These are phyloP conservation scores for Acidiella bohemica DNA, from an alignment of 495 filamentous ascomycete genomes.

Conservation along the genomic window DNA sequence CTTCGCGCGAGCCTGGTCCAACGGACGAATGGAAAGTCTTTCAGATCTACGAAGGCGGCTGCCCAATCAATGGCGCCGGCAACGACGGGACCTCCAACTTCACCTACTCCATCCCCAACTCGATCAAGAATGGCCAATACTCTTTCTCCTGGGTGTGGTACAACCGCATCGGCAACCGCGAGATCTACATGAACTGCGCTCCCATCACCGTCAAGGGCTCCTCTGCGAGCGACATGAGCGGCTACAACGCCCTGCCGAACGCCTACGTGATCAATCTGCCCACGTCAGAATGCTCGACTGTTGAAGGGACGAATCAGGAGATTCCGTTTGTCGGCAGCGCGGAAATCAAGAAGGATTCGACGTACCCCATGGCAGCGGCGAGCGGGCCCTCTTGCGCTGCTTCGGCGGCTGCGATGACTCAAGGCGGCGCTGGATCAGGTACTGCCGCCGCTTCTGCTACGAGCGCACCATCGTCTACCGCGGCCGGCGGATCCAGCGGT, in stretches of 20 bases:
- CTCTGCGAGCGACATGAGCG: constrained; percentile 26
- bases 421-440: constrained; percentile 12
- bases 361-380: constrained; percentile 2
- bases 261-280: constrained; percentile 73
- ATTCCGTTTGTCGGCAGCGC: constrained; percentile 43
- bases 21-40: constrained; percentile 62
- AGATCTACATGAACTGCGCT: constrained; percentile 91
- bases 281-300: constrained; percentile 37
- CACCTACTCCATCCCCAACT: constrained; percentile 43
- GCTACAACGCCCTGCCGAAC: constrained; percentile 50
- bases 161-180: constrained; percentile 31
- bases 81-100: constrained; percentile 33
- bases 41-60: constrained; percentile 65
- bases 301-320: constrained; percentile 31
- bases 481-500: too few relatives aligned
- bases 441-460: constrained; percentile 5
- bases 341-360: constrained; percentile 26
- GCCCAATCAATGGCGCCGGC: constrained; percentile 41
- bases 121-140: constrained; percentile 41
- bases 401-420: constrained; percentile 9
- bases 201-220: constrained; percentile 51
- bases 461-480: constrained; percentile 1
- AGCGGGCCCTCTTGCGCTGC: constrained; percentile 5
- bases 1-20: constrained; percentile 46
- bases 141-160: constrained; percentile 47